Evolutionary conservation across 1,139 yeast genomes (phyloP), one percentile per base, ranked within the genome.

Genomic region (Yamadazyma oceani): DNA sequence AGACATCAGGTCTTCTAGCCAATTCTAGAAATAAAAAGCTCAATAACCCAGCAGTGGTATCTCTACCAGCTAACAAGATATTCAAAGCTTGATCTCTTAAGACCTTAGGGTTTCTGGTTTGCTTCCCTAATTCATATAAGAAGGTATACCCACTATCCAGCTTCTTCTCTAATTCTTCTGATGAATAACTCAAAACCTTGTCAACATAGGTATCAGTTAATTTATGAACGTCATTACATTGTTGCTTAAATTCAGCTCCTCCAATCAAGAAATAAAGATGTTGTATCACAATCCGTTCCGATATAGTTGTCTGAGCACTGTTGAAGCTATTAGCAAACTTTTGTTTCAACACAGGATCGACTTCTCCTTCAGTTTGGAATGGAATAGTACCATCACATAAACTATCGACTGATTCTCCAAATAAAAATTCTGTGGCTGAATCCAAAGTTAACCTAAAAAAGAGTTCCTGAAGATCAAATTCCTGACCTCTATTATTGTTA

Each of bases 351-450:
- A 13, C 34, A 3, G 31, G 21, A 22, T 40, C 44, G 29, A 38
- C 38, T 17, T 31, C 34, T 42, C 44, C 70, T 44, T 28, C 51
- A 44, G 31, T 62, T 6, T 31, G 16, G 23, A 50, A 48, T 16
- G 58, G 57, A 39, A 64, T 52, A 6, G 61, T 45, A 17, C 53
- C 60, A 17, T 66, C 69, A 41, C 61, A 54, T 38, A 66, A 58
- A 32, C 64, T 61, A 37, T 64, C 62, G 4, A 69, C 70, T 4
- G 74, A 64, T 46, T 70, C 74, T 4, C 80, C 80, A 51, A 75
- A 73, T 46, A 75, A 56, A 45, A 73, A 72, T 50, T 75, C 78
- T 10, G 78, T 69, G 10, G 80, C 73, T 5, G 77, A 64, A 48
- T 75, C 81, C 36, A 75, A 59, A 5, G 80, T 74, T 40, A 75